These are phyloP conservation scores for Beauveria sp. DNA, from an alignment of 2,329 filamentous ascomycete genomes.

Conservation along the genomic window DNA sequence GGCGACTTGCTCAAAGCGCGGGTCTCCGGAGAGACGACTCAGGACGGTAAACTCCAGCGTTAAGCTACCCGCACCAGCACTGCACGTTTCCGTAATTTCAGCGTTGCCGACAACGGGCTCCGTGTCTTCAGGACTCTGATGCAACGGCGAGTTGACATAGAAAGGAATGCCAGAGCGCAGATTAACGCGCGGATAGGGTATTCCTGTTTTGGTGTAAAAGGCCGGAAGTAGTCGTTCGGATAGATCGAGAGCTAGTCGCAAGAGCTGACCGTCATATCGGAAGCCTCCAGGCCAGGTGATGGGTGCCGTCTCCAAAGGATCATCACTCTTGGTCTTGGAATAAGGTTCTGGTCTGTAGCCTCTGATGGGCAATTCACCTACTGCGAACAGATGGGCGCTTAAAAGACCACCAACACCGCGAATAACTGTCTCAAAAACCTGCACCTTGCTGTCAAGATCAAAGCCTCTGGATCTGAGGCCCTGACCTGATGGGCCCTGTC, in stretches of 20 bases:
- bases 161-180: constrained; percentile 86
- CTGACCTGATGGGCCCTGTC: constrained; percentile 56
- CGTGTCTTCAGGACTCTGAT: constrained; percentile 39
- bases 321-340: constrained; percentile 21
- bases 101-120: constrained; percentile 29
- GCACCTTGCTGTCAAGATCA: constrained; percentile 94
- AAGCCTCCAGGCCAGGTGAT: constrained; percentile 73
- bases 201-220: constrained; percentile 82
- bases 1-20: constrained; percentile 79
- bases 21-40: constrained; percentile 78
- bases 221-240: constrained; percentile 79
- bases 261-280: constrained; percentile 78
- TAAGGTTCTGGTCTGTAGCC: constrained; percentile 56
- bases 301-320: constrained; percentile 39
- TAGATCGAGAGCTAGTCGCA: constrained; percentile 83
- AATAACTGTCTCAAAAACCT: constrained; percentile 97
- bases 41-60: constrained; percentile 89
- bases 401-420: constrained; percentile 83
- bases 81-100: constrained; percentile 94
- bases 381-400: constrained; percentile 87
- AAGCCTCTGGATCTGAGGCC: constrained; percentile 74
- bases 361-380: constrained; percentile 79
- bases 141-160: constrained; percentile 77
- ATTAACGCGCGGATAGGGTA: constrained; percentile 93
- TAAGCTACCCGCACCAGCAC: constrained; percentile 89